Base-by-base conservation (phyloP, 2,329 filamentous ascomycete genomes). In the Cercospora zeina region DNA sequence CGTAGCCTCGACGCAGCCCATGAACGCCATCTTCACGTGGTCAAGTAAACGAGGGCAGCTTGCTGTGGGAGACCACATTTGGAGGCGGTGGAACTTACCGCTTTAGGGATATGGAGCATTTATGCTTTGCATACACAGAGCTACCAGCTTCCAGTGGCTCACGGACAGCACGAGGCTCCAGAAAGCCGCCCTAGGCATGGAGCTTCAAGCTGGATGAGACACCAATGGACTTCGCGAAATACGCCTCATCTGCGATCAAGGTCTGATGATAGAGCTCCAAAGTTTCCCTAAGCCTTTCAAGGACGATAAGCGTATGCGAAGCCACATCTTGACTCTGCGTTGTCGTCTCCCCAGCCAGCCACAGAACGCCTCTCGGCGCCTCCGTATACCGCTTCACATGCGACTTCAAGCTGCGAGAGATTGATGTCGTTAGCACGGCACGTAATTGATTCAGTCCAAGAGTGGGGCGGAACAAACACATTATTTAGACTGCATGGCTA, bases 51-150 rank as follows among this genome's bases (percentile, higher is more conserved):
- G 8, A 49, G 3, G 13, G 19, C 21, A 49, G 42, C 42, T 49
- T 49, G 21, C 21, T 14, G 42, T 49, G 21, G 21, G 2, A n/a
- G 27, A 30, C 11, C 13, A 21, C 9, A 11, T 37, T 37, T 30
- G 6, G 30, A 59, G 33, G n/a, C 45, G 47, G 16, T 31, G 49
- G 34, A 53, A n/a, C 42, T 50, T 30, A 42, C 57, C 9, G 16
- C 27, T 50, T 34, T 34, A 42, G 30, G 49, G 24, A 10, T 45
- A 33, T 49, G 45, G 34, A 59, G 49, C 47, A 27, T 16, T 16
- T 13, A 36, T 31, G 21, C 42, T 49, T 49, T 24, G 21, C 42
- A 49, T 58, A 49, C 27, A 21, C 42, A 49, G 27, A n/a, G 8
- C 21, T 27, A n/a, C 14, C 21, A 49, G 42, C 42, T 27, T 1